phyloP scores from a whole-genome alignment of 1,139 yeast species.

The Zhuliangozyma blackwelliae region DNA sequence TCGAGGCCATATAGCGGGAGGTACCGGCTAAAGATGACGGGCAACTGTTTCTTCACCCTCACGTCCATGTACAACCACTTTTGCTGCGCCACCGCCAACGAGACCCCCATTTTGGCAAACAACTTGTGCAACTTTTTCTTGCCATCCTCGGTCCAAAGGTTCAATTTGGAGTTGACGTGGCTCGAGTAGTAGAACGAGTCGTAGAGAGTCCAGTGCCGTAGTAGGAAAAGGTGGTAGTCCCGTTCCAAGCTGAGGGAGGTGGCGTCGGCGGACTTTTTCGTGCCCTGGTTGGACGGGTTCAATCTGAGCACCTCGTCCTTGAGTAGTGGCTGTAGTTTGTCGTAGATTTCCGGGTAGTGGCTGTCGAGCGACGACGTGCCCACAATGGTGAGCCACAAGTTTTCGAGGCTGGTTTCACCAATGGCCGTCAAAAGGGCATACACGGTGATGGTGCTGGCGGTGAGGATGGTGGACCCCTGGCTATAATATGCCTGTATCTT shows the following conservation, averaged over 20 bases:
- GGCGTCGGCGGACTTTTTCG: constrained; percentile 54
- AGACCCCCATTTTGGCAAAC: constrained; percentile 95
- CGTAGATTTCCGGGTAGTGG: constrained; percentile 73
- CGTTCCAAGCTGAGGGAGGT: constrained; percentile 63
- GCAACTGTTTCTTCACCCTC: constrained; percentile 68
- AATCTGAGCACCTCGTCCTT: constrained; percentile 82
- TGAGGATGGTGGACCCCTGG: constrained; percentile 74
- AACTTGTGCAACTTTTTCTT: constrained; percentile 79
- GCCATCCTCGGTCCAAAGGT: constrained; percentile 91
- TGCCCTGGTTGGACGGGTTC: constrained; percentile 24
- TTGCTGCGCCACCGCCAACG: constrained; percentile 83
- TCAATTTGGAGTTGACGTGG: constrained; percentile 81
- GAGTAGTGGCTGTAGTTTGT: constrained; percentile 65
- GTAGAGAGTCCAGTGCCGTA: constrained; percentile 91
- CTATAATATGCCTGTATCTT: constrained; percentile 67
- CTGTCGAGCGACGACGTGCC: constrained; percentile 83
- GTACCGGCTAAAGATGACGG: constrained; percentile 64
- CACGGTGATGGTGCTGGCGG: constrained; percentile 74
- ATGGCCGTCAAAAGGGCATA: constrained; percentile 76
- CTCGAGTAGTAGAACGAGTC: constrained; percentile 88
- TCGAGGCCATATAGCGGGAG: constrained; percentile 76
- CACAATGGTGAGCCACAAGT: constrained; percentile 81
- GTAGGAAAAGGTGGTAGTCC: constrained; percentile 80
- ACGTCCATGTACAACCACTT: constrained; percentile 91
- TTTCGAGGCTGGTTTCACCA: constrained; percentile 55